These are phyloP conservation scores for Gossypium sturtianum DNA, from an alignment of 345 rosid species.

Conservation along the genomic window DNA sequence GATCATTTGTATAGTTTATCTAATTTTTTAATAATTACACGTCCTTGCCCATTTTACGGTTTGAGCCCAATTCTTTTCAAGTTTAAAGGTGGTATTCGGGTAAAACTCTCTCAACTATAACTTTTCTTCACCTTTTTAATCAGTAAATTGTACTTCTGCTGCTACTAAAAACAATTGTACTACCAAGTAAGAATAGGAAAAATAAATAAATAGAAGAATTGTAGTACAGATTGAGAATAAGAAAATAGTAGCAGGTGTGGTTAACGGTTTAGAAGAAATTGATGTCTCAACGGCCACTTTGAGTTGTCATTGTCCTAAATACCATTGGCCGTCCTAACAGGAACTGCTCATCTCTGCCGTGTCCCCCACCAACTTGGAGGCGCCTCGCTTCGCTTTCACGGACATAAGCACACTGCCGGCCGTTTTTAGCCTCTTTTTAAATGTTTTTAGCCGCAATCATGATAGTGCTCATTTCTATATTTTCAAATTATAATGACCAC, in stretches of 20 bases:
- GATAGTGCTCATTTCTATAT: too few species aligned
- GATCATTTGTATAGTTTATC: too few species aligned
- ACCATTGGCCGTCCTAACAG: constrained; percentile 29
- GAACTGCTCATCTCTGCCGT: background rate
- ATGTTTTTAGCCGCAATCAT: too few species aligned
- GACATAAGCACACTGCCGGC: constrained; percentile 24
- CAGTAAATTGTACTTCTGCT: too few species aligned
- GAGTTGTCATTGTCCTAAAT: background rate
- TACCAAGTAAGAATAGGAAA: too few species aligned
- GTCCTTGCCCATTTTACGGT: rapidly evolving
- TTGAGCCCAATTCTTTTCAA: too few species aligned
- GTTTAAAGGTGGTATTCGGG: rapidly evolving
- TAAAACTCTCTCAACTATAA: rapidly evolving
- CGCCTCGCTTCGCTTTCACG: constrained; percentile 25
- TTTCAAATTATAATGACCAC: too few species aligned
- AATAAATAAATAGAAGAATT: too few species aligned
- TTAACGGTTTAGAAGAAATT: background rate
- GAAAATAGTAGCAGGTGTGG: background rate
- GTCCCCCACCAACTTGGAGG: background rate
- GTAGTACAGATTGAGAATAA: background rate
- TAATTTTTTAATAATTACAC: too few species aligned
- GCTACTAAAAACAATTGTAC: too few species aligned
- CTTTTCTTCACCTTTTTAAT: too few species aligned
- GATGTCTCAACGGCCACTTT: background rate
- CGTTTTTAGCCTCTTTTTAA: constrained; percentile 3